Percentiles rank a stretch among this genome's conserved stretches.
phyloP scores from a whole-genome alignment of 495 filamentous ascomycete genomes.

The Elaphomyces granulatus region DNA sequence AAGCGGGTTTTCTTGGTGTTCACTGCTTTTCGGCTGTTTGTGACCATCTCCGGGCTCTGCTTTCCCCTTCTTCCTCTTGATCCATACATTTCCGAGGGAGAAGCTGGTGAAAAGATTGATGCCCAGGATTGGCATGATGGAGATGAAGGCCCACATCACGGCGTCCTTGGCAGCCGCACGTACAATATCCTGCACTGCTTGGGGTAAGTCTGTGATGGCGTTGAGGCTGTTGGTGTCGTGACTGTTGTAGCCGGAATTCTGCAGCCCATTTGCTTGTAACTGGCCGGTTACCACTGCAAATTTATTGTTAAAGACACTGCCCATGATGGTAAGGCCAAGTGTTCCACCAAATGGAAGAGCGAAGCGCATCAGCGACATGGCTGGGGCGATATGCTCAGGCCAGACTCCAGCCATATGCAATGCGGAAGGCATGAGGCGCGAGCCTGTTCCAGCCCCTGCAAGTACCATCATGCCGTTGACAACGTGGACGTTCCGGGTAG shows the following conservation, averaged over 20 bases:
- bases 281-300: slow-evolving; percentile 8
- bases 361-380: slow-evolving; percentile 37
- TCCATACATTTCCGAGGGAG: slow-evolving; percentile 41
- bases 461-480: slow-evolving; percentile 48
- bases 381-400: slow-evolving; percentile 32
- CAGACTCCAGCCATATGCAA: slow-evolving; percentile 42
- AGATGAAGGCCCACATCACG: slow-evolving; percentile 41
- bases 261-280: not conserved
- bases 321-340: slow-evolving; percentile 42
- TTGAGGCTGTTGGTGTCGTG: slow-evolving; percentile 11
- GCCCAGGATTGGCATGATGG: slow-evolving; percentile 40
- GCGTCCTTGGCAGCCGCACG: slow-evolving; percentile 25
- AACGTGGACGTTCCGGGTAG: slow-evolving; percentile 18
- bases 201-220: slow-evolving; percentile 11
- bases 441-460: slow-evolving; percentile 40
- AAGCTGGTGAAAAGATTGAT: slow-evolving; percentile 27
- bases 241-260: slow-evolving; percentile 5
- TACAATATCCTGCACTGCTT: slow-evolving; percentile 13
- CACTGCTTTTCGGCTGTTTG: slow-evolving; percentile 4
- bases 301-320: slow-evolving; percentile 45
- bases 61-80: slow-evolving; percentile 25
- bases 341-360: slow-evolving; percentile 43
- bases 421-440: slow-evolving; percentile 31
- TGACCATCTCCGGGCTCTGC: slow-evolving; percentile 12
- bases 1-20: not conserved